Conservation (phyloP, 352 stramenopile species). For the Phytophthora cactorum region DNA sequence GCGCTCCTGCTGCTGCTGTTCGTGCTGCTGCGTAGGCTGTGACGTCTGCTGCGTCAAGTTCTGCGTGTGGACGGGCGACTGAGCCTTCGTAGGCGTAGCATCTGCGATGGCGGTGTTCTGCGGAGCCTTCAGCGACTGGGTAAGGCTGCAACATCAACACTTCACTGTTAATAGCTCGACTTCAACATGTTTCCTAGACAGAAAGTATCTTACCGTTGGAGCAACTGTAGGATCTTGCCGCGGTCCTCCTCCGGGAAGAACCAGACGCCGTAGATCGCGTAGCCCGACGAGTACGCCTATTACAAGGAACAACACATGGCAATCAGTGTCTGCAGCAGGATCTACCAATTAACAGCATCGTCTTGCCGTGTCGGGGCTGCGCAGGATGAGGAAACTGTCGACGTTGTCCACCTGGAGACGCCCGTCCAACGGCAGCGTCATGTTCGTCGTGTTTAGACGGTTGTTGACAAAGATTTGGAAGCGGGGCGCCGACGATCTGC, state of each 20-base stretch:
- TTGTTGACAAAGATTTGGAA: slow-evolving; percentile 92
- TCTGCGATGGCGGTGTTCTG: slow-evolving; percentile 24
- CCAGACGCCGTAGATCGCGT: slow-evolving; percentile 88
- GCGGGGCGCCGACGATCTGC: slow-evolving; percentile 71
- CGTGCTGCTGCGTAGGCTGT: slow-evolving; percentile 41
- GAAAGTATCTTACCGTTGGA: slow-evolving; percentile 57
- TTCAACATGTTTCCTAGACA: background rate
- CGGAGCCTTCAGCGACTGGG: slow-evolving; percentile 63
- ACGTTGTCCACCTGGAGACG: slow-evolving; percentile 83
- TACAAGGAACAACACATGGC: slow-evolving; percentile 3
- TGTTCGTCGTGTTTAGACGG: slow-evolving; percentile 88
- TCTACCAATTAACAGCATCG: background rate
- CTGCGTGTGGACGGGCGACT: slow-evolving; percentile 22
- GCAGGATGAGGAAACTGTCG: slow-evolving; percentile 87
- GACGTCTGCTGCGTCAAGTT: slow-evolving; percentile 45
- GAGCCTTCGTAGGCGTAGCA: slow-evolving; percentile 25
- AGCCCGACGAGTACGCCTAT: slow-evolving; percentile 59
- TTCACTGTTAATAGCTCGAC: slow-evolving; percentile 15
- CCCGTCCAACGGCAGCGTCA: slow-evolving; percentile 77
- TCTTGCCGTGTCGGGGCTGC: slow-evolving; percentile 63
- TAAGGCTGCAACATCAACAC: slow-evolving; percentile 49
- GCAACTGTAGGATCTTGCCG: slow-evolving; percentile 76
- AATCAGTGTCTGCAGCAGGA: background rate
- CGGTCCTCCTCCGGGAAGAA: slow-evolving; percentile 90
- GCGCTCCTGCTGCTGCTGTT: slow-evolving; percentile 38